Base-by-base conservation (phyloP, 768 basidiomycete species). In the Piloderma croceum region DNA sequence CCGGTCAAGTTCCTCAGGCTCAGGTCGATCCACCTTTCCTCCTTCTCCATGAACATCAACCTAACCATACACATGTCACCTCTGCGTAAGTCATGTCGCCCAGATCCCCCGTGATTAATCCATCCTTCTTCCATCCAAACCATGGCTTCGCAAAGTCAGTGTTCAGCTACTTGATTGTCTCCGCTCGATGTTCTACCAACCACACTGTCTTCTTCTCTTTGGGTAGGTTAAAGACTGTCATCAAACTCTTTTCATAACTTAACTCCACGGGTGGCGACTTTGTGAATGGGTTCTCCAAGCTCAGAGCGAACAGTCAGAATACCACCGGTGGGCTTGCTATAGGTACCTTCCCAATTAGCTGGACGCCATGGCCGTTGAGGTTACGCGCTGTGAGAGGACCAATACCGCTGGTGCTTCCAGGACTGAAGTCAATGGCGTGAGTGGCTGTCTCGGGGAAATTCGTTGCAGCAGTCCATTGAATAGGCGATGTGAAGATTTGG, bases 171-270 rank as follows among this genome's bases (percentile, higher is more conserved):
- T 67, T 74, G 53, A 99, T 93, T 33, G 97, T 77, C 56, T 94
- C 92, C 43, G 85, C 81, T 52, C 83, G 83, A 51, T 81, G 87
- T 65, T 92, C 86, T 31, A 70, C 68, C 49, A 98, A 70, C 94
- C 94, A 99, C 1, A 77, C 74, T 10, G 64, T 73, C 34, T 93
- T 84, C 74, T 99, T 99, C 69, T 98, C 96, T 69, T 92, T 90
- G 7, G 94, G 83, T 51, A 97, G 62, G 61, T 83, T 86, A 77
- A 98, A 99, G 42, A 99, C 87, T 90, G 53, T 94, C 83, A 55
- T 99, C 96, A 59, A 97, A 97, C 69, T 98, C 93, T 63, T 92
- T 91, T 96, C 96, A 99, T 31, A 99, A 73, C 71, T 89, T 97
- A 62, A 99, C 90, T 24, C 78, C 96, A 35, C 96, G 87, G 31